Percentiles rank a stretch among this genome's conserved stretches.
Conservation (phyloP, 768 basidiomycete genomes). For the Tulasnella sp. region DNA sequence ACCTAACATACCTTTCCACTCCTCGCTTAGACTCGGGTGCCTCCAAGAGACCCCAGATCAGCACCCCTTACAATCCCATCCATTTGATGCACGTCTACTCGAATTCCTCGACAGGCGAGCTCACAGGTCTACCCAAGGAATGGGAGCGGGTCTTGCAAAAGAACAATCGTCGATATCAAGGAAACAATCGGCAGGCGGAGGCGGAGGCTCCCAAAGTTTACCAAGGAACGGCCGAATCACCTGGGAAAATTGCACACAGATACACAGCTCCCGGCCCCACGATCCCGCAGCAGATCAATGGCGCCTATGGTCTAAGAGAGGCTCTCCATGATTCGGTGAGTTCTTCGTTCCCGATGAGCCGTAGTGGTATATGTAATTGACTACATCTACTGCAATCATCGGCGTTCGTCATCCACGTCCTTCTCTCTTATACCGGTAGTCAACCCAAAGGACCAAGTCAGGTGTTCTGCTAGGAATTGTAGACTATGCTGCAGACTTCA, state of each 20-base stretch:
- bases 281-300: background rate
- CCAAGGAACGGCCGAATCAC: constrained; percentile 63
- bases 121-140: constrained; percentile 95
- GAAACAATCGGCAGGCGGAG: constrained; percentile 96
- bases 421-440: background rate
- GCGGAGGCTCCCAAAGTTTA: constrained; percentile 99
- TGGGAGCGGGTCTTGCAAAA: constrained; percentile 97
- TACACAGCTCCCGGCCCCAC: background rate
- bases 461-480: background rate
- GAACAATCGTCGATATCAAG: constrained; percentile 90
- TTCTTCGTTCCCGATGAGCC: no score
- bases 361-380: no score
- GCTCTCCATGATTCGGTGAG: background rate
- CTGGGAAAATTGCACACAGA: background rate
- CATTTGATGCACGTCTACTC: constrained; percentile 99
- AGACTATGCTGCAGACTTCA: background rate
- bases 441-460: background rate
- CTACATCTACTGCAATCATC: no score
- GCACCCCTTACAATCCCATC: constrained; percentile 97
- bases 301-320: background rate
- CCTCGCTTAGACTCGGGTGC: no score
- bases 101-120: constrained; percentile 98
- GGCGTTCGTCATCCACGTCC: background rate
- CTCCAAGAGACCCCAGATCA: constrained; percentile 78
- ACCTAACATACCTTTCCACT: background rate